Conservation (phyloP, 179 eudicot species). For the Vitellaria paradoxa region DNA sequence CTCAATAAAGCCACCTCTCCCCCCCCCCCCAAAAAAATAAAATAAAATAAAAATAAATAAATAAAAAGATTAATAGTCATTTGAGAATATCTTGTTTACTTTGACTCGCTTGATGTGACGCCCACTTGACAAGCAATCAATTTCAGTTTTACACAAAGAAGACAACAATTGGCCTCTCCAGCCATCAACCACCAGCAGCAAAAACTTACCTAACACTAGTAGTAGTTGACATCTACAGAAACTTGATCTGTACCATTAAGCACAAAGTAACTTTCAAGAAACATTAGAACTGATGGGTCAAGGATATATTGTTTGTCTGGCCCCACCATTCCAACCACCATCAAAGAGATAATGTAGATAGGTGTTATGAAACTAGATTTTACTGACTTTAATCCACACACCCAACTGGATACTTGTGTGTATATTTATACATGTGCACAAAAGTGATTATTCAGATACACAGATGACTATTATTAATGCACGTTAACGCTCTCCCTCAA, state of each 20-base stretch:
- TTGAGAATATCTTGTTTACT: not conserved
- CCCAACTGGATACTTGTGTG: too few relatives aligned
- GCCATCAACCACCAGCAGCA: constrained; percentile 14
- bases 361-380: not conserved
- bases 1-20: not conserved
- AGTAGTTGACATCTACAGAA: not conserved
- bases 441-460: too few relatives aligned
- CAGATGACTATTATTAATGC: too few relatives aligned
- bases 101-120: not conserved
- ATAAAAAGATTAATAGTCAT: not conserved
- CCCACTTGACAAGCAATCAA: not conserved
- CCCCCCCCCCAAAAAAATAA: too few relatives aligned
- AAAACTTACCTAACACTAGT: constrained; percentile 5
- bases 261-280: constrained; percentile 13
- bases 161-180: not conserved
- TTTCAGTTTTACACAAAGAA: not conserved
- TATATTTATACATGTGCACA: too few relatives aligned
- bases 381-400: too few relatives aligned
- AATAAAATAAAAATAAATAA: too few relatives aligned
- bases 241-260: not conserved
- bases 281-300: not conserved
- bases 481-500: too few relatives aligned
- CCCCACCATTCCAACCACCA: constrained; percentile 7
- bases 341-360: not conserved
- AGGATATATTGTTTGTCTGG: not conserved